phyloP scores from a whole-genome alignment of 179 eudicot species.

The Heliamphora pulchella region DNA sequence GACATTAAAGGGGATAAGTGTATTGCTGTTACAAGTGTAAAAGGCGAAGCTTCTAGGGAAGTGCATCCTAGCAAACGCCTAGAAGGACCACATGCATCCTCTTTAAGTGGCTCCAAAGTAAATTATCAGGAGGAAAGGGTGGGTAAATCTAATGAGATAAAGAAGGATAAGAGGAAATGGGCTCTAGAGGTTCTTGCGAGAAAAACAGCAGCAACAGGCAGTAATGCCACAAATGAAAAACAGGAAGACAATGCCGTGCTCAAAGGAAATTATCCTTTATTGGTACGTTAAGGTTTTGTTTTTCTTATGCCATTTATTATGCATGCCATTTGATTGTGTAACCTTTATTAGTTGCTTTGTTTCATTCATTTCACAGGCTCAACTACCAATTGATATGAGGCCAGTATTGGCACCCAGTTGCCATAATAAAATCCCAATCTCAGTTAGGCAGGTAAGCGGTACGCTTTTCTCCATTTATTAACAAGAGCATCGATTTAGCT shows the following conservation, averaged over 20 bases:
- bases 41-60: constrained; percentile 31
- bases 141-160: constrained; percentile 39
- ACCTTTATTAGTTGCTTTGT: constrained; percentile 8
- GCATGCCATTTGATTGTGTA: neutral
- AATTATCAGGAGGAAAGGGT: constrained; percentile 27
- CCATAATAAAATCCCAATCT: constrained; percentile 67
- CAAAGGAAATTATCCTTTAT: constrained; percentile 68
- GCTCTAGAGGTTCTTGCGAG: constrained; percentile 88
- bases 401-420: constrained; percentile 69
- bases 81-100: constrained; percentile 22
- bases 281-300: constrained; percentile 41
- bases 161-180: constrained; percentile 79
- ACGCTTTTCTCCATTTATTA: neutral
- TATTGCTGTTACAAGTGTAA: constrained; percentile 19
- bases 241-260: constrained; percentile 45
- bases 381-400: constrained; percentile 76
- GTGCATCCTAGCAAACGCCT: constrained; percentile 22
- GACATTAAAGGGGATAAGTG: constrained; percentile 29
- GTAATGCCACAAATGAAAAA: constrained; percentile 32
- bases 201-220: constrained; percentile 43
- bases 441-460: constrained; percentile 74
- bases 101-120: constrained; percentile 15
- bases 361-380: constrained; percentile 49
- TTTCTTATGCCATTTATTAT: constrained; percentile 9
- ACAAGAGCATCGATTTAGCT: neutral